A percentile compares a stretch with the other conserved stretches of the same genome.
Conservation (phyloP, 225 moss, liverwort and hornwort genomes). For the Thuidium tamariscinum region DNA sequence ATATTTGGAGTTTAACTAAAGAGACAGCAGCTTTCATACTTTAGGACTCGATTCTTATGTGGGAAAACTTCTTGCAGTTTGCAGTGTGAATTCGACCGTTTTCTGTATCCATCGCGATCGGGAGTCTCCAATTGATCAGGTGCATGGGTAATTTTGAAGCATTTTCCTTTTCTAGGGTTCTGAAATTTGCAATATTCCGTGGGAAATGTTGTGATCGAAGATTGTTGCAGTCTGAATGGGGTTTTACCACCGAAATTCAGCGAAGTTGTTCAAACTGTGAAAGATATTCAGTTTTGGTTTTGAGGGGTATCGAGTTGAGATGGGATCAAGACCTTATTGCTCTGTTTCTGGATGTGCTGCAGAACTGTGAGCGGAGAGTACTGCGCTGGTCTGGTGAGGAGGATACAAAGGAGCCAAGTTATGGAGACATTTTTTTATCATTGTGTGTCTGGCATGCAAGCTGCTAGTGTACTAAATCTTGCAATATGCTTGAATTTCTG, state of each 20-base stretch:
- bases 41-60: background rate
- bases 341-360: background rate
- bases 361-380: background rate
- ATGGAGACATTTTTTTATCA: background rate
- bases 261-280: background rate
- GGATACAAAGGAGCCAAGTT: background rate
- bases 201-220: background rate
- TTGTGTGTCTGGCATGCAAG: background rate
- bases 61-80: background rate
- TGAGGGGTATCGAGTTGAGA: background rate
- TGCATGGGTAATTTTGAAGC: background rate
- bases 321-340: background rate
- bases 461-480: background rate
- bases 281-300: background rate
- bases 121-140: background rate
- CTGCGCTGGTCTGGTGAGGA: background rate
- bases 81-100: background rate
- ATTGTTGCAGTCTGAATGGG: background rate
- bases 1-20: background rate
- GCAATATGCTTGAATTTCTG: background rate
- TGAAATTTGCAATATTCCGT: background rate
- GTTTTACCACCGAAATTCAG: background rate
- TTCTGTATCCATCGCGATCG: background rate
- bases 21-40: background rate
- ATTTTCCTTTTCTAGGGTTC: background rate